Evolutionary conservation across 2,329 filamentous ascomycete genomes (phyloP), one percentile per base, ranked within the genome.

Genomic region (Chaetomiaceae sp.): DNA sequence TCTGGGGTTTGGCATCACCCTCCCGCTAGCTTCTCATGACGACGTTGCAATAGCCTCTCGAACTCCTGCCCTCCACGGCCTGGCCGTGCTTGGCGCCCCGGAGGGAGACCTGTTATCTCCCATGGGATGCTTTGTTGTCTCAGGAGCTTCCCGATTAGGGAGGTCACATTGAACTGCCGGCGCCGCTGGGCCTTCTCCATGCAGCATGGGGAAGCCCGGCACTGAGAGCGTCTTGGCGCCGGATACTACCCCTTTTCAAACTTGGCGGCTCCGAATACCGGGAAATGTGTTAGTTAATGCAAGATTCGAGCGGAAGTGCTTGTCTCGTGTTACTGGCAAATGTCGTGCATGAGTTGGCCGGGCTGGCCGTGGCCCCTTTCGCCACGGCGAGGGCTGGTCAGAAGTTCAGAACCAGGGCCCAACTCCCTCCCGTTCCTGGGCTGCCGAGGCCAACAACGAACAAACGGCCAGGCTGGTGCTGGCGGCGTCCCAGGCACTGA

Each of bases 141-240:
- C 55, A 45, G 37, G 56, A 59, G 49, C 55, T 62, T 45, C 60
- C 60, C 25, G 47, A 57, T 57, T 48, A 43, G 60, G 60, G 59
- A 62, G 60, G 59, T 62, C 42, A 23, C 55, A 59, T 25, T 43
- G 23, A 37, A 57, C 42, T 59, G 53, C 58, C 56, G 54, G 29
- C 33, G 33, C 43, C 51, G 27, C 38, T 44, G 17, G 20, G 15
- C 15, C n/a, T 11, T 37, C 39, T 27, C n/a, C 46, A 39, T 34
- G 45, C n/a, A n/a, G n/a, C n/a, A n/a, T n/a, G n/a, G n/a, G 42
- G 40, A 40, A 23, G 22, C 31, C n/a, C 19, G 27, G 27, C 27
- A 31, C 9, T 31, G 20, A 23, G 22, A 12, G 37, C 17, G 27
- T 23, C 20, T 40, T 19, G 40, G 6, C 12, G 43, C 17, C 9